Evolutionary conservation across 441 rosid species (phyloP), one percentile per base, ranked within the genome.

Genomic region (Manihot esculenta): DNA sequence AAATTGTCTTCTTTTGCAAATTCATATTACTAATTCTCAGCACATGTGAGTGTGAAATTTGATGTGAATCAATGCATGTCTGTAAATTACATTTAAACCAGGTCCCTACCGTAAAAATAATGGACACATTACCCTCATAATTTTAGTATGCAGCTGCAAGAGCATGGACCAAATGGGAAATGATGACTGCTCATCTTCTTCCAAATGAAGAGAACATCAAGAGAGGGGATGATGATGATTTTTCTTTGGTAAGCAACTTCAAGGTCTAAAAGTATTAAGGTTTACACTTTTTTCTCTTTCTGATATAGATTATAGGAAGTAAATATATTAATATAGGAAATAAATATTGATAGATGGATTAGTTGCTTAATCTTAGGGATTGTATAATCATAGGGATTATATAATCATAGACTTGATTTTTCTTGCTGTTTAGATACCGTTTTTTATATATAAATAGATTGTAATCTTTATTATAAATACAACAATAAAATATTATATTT

Each of bases 151-250:
- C 88, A 79, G 96, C 97, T 72, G 97, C 97, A 45, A 88, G 97
- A 81, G 88, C 91, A 53, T 94, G 99, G 99, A 94, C 97, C 33
- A 94, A 78, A 72, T 92, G 99, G 97, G 99, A 94, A 81, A 88
- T 92, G 99, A 86, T 87, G 96, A 94, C 99, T 67, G 89, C 93
- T 41, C 84, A 94, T 86, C 97, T 94, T 78, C 78, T 76, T 73
- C 96, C 87, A 71, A 86, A 87, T 83, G 88, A 87, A 78, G 97
- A 89, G 50, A 88, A 81, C 79, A 77, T 92, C 77, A 89, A 85
- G 78, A 94, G 13, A 82, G 97, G 97, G 64, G 97, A 92, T 66
- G 97, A 90, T 79, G 97, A 92, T 77, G 63, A 69, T 26, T 94
- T 94, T 80, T 90, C 97, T 20, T 76, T 94, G 90, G 99, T 90